Evolutionary conservation across 306 rosid species (phyloP).

Genomic region (Crataegus laevigata): DNA sequence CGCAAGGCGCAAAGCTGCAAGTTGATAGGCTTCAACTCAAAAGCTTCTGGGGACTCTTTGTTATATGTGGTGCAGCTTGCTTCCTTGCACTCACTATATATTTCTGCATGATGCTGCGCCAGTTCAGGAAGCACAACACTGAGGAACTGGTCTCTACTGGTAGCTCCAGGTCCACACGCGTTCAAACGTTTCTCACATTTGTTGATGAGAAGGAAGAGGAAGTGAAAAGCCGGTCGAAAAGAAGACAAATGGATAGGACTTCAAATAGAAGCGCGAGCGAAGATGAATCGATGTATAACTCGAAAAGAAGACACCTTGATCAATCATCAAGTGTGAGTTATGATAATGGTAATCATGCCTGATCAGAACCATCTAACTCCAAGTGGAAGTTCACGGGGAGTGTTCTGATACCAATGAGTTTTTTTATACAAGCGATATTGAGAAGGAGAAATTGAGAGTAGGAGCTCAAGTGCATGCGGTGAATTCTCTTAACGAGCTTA

Average conservation of each 20-base stretch:
- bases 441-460: not conserved
- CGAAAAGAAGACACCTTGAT: conserved; percentile 21
- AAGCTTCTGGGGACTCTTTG: conserved; percentile 88
- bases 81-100: conserved; percentile 53
- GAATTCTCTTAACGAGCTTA: not conserved
- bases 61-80: conserved; percentile 60
- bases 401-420: not conserved
- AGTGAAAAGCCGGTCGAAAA: conserved; percentile 39
- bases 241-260: conserved; percentile 47
- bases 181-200: conserved; percentile 64
- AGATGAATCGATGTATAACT: conserved; percentile 26
- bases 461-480: not conserved
- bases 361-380: not conserved
- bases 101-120: conserved; percentile 37
- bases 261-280: conserved; percentile 32
- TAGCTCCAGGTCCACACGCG: conserved; percentile 23
- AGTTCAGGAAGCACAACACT: conserved; percentile 41
- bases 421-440: not conserved
- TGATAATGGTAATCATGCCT: not conserved
- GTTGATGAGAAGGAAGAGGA: conserved; percentile 64
- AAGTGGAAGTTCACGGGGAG: not conserved
- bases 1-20: conserved; percentile 54
- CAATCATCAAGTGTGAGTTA: not conserved
- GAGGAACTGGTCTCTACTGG: conserved; percentile 20
- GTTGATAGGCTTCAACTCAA: conserved; percentile 64